Evolutionary conservation across 2,329 filamentous ascomycete genomes (phyloP).

Genomic region (Drechslerella stenobrocha): DNA sequence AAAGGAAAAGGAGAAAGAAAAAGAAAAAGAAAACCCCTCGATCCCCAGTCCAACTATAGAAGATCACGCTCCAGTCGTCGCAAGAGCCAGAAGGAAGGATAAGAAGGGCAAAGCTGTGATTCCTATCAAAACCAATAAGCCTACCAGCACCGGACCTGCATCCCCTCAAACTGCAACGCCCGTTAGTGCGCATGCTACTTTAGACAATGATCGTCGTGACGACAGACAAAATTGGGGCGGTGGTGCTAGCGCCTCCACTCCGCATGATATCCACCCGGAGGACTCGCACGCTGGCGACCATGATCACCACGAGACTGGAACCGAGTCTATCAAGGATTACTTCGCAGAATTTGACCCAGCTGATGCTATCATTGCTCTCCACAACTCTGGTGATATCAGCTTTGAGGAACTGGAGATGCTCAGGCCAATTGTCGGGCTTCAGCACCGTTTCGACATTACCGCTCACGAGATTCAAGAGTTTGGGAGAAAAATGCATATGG

Average conservation of each 20-base stretch:
- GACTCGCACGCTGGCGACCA: not conserved
- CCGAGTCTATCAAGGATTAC: slow-evolving; percentile 48
- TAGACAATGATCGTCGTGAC: slow-evolving; percentile 33
- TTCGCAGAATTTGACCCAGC: slow-evolving; percentile 53
- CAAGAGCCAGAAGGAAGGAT: slow-evolving; percentile 83
- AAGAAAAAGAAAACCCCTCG: slow-evolving; percentile 60
- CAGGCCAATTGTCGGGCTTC: slow-evolving; percentile 55
- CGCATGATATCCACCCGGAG: slow-evolving; percentile 25
- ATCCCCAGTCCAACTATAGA: slow-evolving; percentile 60
- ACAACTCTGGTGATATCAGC: slow-evolving; percentile 56
- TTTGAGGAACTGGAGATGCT: slow-evolving; percentile 57
- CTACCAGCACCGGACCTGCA: slow-evolving; percentile 17
- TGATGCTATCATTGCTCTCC: slow-evolving; percentile 56
- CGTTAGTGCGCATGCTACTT: slow-evolving; percentile 3
- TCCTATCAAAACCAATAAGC: slow-evolving; percentile 17
- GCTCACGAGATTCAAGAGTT: slow-evolving; percentile 54
- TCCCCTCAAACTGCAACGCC: slow-evolving; percentile 28
- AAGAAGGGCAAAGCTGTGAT: slow-evolving; percentile 58
- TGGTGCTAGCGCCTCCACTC: slow-evolving; percentile 26
- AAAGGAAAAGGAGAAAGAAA: slow-evolving; percentile 61
- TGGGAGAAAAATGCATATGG: slow-evolving; percentile 38
- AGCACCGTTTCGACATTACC: slow-evolving; percentile 52
- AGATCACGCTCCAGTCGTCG: slow-evolving; percentile 70
- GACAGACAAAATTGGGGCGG: slow-evolving; percentile 34
- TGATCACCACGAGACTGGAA: slow-evolving; percentile 26